Conservation (phyloP, 805 yeast genomes). For the Lachancea quebecensis region DNA sequence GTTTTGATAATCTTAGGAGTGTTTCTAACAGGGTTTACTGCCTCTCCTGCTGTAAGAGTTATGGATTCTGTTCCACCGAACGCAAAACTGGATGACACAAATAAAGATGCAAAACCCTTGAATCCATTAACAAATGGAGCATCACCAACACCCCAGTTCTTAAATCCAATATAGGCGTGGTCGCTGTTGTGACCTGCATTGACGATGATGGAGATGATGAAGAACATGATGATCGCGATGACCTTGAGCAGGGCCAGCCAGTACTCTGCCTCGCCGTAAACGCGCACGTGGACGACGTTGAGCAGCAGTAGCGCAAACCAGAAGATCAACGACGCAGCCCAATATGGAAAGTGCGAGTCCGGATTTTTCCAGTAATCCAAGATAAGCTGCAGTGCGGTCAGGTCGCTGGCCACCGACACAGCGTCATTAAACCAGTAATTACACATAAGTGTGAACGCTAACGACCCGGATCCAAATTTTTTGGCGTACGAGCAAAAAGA, state of each 20-base stretch:
- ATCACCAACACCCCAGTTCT: conserved; percentile 48
- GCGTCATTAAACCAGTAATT: conserved; percentile 71
- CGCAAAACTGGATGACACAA: conserved; percentile 47
- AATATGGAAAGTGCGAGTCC: conserved; percentile 51
- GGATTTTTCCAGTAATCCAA: conserved; percentile 44
- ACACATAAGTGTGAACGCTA: conserved; percentile 64
- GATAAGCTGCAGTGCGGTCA: conserved; percentile 50
- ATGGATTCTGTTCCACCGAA: conserved; percentile 45
- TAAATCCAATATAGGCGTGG: conserved; percentile 48
- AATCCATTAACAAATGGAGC: conserved; percentile 49
- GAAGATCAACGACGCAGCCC: conserved; percentile 43
- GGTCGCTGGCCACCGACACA: conserved; percentile 56
- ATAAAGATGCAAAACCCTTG: conserved; percentile 44
- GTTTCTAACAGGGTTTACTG: conserved; percentile 48
- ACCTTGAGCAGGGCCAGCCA: conserved; percentile 50
- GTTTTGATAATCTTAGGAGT: conserved; percentile 55
- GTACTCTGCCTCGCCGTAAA: conserved; percentile 52
- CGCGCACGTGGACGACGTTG: conserved; percentile 48
- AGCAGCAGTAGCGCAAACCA: conserved; percentile 38
- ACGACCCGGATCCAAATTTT: conserved; percentile 55
- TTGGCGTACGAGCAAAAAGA: conserved; percentile 58
- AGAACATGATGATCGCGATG: conserved; percentile 48
- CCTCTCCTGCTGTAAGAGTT: conserved; percentile 49
- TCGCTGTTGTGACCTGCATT: conserved; percentile 52
- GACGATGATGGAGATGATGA: conserved; percentile 45